Percentiles rank a stretch among this genome's conserved stretches.
These are phyloP conservation scores for Clathrospora elynae DNA, from an alignment of 2,329 filamentous ascomycete genomes.

Conservation along the genomic window DNA sequence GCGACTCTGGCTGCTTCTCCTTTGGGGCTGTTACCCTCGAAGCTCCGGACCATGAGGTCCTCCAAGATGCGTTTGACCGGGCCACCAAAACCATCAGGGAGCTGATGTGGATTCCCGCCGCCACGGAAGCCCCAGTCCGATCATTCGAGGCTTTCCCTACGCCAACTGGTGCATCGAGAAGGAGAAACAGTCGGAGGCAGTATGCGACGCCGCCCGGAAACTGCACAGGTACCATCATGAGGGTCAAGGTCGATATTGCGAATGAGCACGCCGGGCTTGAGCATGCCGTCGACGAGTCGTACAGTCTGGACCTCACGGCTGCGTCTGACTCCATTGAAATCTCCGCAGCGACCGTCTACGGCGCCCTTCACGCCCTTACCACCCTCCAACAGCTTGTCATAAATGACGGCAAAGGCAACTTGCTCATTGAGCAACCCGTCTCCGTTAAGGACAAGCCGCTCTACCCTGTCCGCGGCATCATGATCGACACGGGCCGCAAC, in stretches of 20 bases:
- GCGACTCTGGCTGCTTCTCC: conserved; percentile 55
- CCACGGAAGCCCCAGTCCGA: conserved; percentile 58
- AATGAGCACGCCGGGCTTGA: conserved; percentile 56
- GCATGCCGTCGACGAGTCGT: conserved; percentile 64
- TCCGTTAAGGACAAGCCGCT: conserved; percentile 57
- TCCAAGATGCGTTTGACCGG: conserved; percentile 57
- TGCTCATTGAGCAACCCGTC: conserved; percentile 61
- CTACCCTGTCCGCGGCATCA: conserved; percentile 61
- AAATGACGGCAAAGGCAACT: conserved; percentile 50
- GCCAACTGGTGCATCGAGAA: conserved; percentile 28
- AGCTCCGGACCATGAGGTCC: conserved; percentile 41
- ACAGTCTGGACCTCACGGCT: conserved; percentile 54
- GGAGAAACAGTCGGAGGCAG: conserved; percentile 29
- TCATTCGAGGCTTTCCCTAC: conserved; percentile 60
- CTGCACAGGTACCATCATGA: conserved; percentile 44
- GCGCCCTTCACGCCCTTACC: conserved; percentile 61
- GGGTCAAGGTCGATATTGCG: conserved; percentile 54
- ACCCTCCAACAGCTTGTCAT: conserved; percentile 64
- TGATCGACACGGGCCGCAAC: conserved; percentile 62
- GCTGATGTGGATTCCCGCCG: conserved; percentile 61
- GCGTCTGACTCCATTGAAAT: conserved; percentile 53
- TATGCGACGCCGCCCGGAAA: conserved; percentile 27
- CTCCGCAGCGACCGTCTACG: conserved; percentile 58
- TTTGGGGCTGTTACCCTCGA: conserved; percentile 51
- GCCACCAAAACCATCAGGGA: conserved; percentile 55